Base-by-base conservation (phyloP, 495 filamentous ascomycete genomes). In the Penicillium crystallinum region DNA sequence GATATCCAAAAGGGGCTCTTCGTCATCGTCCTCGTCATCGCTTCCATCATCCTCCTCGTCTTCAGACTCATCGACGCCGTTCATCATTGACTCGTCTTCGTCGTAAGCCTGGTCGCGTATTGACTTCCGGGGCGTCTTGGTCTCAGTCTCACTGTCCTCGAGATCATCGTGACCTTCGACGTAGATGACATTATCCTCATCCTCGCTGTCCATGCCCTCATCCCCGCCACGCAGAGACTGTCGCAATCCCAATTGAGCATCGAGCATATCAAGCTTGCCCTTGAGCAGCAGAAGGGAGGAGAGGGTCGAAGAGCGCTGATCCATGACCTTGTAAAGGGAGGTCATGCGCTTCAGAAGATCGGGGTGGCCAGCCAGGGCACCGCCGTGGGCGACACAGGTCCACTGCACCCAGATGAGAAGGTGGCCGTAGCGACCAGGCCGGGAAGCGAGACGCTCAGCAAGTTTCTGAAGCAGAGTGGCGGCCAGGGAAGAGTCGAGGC, bases 331-430 rank as follows among this genome's bases (percentile, higher is more conserved):
- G 66, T 88, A 83, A 7, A 98, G 78, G 22, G 86, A 85, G 17
- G 79, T 73, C 39, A 98, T 78, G 57, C 86, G 82, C 59, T 84
- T 83, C 58, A 93, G 80, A 14, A 93, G 68, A 34, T 90, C 84
- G 0, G 87, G 83, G 59, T 95, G 87, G 10, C 83, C 84, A 21
- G 90, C 89, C 31, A 98, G 73, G 46, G 91, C 91, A 54, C 93
- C 93, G 55, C 93, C 93, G 67, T 98, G 93, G 7, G 90, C 86
- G 17, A 97, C 82, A n/a, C 96, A 77, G 1, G 89, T 92, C 89
- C 90, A 95, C 69, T 97, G 90, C 38, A 97, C 86, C 93, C 93
- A 98, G 14, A 87, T 81, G 76, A 96, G 91, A n/a, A 98, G 81
- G 55, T 82, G 87, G 25, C 90, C 89, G 14, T 93, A 91, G 46